Conservation (phyloP, 2,329 filamentous ascomycete species). For the Lecanicillium sp. region DNA sequence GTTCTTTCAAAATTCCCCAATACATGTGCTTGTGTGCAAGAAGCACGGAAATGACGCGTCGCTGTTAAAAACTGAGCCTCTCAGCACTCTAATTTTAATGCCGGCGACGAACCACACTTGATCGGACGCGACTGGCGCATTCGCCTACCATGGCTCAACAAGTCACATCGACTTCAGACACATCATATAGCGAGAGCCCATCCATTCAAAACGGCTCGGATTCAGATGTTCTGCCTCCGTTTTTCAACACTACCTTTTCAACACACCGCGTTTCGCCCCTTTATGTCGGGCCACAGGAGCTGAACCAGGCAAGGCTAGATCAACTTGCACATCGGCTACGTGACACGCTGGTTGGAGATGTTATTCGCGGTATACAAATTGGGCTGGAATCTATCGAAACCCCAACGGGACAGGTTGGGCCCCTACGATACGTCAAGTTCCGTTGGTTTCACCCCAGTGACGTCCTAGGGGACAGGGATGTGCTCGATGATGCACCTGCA, state of each 20-base stretch:
- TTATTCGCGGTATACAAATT: conserved; percentile 52
- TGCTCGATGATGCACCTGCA: conserved; percentile 11
- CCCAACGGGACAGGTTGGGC: conserved; percentile 27
- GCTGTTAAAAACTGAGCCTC: too few relatives aligned
- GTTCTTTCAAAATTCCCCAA: too few relatives aligned
- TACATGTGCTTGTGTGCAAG: too few relatives aligned
- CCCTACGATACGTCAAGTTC: conserved; percentile 38
- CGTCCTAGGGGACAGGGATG: conserved; percentile 21
- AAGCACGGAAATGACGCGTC: too few relatives aligned
- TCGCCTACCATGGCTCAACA: conserved; percentile 6
- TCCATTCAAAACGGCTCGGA: conserved; percentile 10
- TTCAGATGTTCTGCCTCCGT: conserved; percentile 25
- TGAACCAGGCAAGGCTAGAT: conserved; percentile 31
- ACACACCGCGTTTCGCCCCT: conserved; percentile 48
- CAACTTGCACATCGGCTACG: conserved; percentile 39
- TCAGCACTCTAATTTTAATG: neutral
- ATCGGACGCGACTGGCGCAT: neutral
- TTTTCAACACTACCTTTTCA: conserved; percentile 53
- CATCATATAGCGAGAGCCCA: conserved; percentile 6
- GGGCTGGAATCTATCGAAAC: conserved; percentile 35
- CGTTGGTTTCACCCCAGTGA: conserved; percentile 32
- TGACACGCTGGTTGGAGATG: conserved; percentile 48
- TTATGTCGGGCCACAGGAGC: conserved; percentile 32
- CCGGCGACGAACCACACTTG: neutral
- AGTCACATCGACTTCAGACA: conserved; percentile 6